A percentile compares a stretch with the other conserved stretches of the same genome.
Conservation (phyloP, 495 filamentous ascomycete species). For the Apiosordaria backusii region DNA sequence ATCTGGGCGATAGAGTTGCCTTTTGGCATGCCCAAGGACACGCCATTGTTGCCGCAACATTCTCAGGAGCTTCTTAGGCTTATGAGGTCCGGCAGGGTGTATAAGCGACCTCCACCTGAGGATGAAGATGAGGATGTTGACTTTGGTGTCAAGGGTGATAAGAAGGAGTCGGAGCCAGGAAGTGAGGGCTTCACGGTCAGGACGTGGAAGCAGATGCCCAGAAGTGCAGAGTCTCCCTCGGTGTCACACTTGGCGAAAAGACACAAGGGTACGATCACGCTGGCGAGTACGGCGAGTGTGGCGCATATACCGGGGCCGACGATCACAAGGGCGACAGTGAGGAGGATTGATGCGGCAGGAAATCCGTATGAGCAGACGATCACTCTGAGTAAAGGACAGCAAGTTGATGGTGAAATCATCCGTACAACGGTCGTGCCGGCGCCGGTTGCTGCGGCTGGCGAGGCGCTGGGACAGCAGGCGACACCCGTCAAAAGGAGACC, state of each 20-base stretch:
- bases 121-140: slow-evolving; percentile 51
- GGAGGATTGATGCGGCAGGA: slow-evolving; percentile 69
- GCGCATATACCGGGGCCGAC: slow-evolving; percentile 45
- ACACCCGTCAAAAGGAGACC: slow-evolving; percentile 55
- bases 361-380: slow-evolving; percentile 78
- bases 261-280: slow-evolving; percentile 61
- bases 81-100: slow-evolving; percentile 70
- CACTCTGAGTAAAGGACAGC: slow-evolving; percentile 74
- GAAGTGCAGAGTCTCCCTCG: slow-evolving; percentile 69
- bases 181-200: slow-evolving; percentile 63
- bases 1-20: slow-evolving; percentile 57
- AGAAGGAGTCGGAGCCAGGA: slow-evolving; percentile 46
- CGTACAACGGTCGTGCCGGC: slow-evolving; percentile 50
- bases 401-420: slow-evolving; percentile 74
- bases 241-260: slow-evolving; percentile 84
- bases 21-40: slow-evolving; percentile 80
- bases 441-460: slow-evolving; percentile 27
- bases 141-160: slow-evolving; percentile 35
- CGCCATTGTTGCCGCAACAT: slow-evolving; percentile 70
- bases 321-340: slow-evolving; percentile 71
- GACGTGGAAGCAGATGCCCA: slow-evolving; percentile 75
- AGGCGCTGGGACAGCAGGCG: slow-evolving; percentile 24
- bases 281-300: slow-evolving; percentile 42
- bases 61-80: slow-evolving; percentile 82
- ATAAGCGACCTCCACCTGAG: slow-evolving; percentile 51